Conservation (phyloP, 208 protist species). For the Crithidia fasciculata region DNA sequence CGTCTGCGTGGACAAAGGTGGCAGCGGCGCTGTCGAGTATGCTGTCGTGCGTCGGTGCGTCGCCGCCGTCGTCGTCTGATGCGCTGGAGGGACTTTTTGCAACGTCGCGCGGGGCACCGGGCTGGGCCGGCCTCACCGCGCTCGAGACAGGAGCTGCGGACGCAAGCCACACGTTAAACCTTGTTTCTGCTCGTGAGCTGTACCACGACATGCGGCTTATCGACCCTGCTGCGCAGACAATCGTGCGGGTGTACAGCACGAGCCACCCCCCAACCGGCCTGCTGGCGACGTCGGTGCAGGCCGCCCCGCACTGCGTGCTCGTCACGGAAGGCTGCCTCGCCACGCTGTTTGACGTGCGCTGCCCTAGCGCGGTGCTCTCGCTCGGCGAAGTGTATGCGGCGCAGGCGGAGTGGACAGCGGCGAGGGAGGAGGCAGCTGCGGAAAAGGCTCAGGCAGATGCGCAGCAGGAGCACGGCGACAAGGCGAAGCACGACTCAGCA, state of each 20-base stretch:
- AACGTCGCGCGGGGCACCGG: slow-evolving; percentile 35
- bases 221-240: slow-evolving; percentile 34
- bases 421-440: slow-evolving; percentile 7
- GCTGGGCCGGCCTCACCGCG: slow-evolving; percentile 56
- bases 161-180: not conserved
- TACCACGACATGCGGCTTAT: slow-evolving; percentile 76
- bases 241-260: slow-evolving; percentile 70
- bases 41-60: slow-evolving; percentile 2
- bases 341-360: slow-evolving; percentile 77
- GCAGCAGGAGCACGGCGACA: not conserved
- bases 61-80: not conserved
- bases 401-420: slow-evolving; percentile 17
- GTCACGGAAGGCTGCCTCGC: slow-evolving; percentile 73
- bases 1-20: slow-evolving; percentile 37
- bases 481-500: not conserved
- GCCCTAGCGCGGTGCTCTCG: slow-evolving; percentile 53
- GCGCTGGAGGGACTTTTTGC: slow-evolving; percentile 22
- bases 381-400: slow-evolving; percentile 23
- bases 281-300: slow-evolving; percentile 30
- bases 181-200: slow-evolving; percentile 63
- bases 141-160: slow-evolving; percentile 1
- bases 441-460: slow-evolving; percentile 4
- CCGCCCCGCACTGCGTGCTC: slow-evolving; percentile 42
- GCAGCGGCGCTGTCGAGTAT: slow-evolving; percentile 30
- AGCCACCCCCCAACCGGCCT: slow-evolving; percentile 72